phyloP scores from a whole-genome alignment of 108 stramenopile species.

The Parietichytrium sp. region DNA sequence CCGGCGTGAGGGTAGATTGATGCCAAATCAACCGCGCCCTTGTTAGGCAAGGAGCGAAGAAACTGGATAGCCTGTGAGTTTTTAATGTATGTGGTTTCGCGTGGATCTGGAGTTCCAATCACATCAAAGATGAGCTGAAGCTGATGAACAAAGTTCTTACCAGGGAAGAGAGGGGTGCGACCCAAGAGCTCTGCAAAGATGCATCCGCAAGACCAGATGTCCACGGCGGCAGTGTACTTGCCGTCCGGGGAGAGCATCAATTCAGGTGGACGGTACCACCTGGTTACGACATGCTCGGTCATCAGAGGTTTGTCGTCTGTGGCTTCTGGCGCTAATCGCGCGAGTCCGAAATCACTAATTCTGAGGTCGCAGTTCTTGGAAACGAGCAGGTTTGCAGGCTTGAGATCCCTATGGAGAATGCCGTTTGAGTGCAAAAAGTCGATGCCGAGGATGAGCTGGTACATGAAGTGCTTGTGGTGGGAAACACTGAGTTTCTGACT shows the following conservation, averaged over 20 bases:
- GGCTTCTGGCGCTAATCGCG: slow-evolving; percentile 51
- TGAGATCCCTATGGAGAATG: slow-evolving; percentile 72
- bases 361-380: slow-evolving; percentile 64
- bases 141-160: slow-evolving; percentile 70
- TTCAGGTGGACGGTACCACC: slow-evolving; percentile 72
- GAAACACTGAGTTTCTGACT: slow-evolving; percentile 59
- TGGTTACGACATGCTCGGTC: slow-evolving; percentile 73
- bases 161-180: slow-evolving; percentile 66
- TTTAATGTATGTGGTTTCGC: slow-evolving; percentile 29
- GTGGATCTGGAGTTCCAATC: slow-evolving; percentile 54
- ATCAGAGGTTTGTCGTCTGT: slow-evolving; percentile 58
- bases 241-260: slow-evolving; percentile 67
- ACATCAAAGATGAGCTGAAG: slow-evolving; percentile 69
- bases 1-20: slow-evolving; percentile 52
- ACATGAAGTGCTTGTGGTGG: slow-evolving; percentile 66
- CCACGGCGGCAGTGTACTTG: slow-evolving; percentile 64
- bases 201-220: slow-evolving; percentile 69
- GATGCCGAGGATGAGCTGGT: slow-evolving; percentile 64
- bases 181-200: slow-evolving; percentile 68
- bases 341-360: slow-evolving; percentile 72
- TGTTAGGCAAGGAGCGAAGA: slow-evolving; percentile 45
- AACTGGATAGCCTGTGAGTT: slow-evolving; percentile 59
- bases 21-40: slow-evolving; percentile 40
- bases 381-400: slow-evolving; percentile 71
- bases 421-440: slow-evolving; percentile 66